Evolutionary conservation across 345 rosid species (phyloP).

Genomic region (Heritiera fomes): DNA sequence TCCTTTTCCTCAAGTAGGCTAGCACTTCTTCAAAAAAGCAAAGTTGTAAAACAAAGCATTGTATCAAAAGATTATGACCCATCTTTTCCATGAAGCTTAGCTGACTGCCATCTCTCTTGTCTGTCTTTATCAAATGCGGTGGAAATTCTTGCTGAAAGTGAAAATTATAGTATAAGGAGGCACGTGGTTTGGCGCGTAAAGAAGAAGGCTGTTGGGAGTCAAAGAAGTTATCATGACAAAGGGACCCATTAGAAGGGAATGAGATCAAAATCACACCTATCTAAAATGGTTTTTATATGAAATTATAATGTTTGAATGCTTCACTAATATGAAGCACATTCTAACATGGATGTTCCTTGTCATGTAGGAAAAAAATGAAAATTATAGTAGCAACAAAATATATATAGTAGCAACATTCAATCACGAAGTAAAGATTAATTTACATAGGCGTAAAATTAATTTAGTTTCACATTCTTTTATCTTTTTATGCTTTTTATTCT

Average conservation of each 20-base stretch:
- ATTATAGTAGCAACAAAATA: too few species aligned
- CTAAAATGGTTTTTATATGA: too few species aligned
- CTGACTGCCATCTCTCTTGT: neutral
- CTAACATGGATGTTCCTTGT: neutral
- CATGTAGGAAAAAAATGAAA: neutral
- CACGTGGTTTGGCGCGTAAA: slow-evolving; percentile 39
- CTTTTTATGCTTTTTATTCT: too few species aligned
- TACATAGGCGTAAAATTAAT: too few species aligned
- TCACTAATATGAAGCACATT: neutral
- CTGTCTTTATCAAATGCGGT: neutral
- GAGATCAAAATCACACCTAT: neutral
- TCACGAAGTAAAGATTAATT: too few species aligned
- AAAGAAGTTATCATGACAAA: neutral
- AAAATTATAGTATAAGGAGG: neutral
- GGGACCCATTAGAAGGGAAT: neutral
- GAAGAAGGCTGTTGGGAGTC: slow-evolving; percentile 32
- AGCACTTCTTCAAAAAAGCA: neutral
- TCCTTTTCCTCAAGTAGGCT: neutral
- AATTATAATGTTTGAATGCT: neutral
- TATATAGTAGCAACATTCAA: too few species aligned
- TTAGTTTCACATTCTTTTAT: too few species aligned
- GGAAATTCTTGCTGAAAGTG: neutral
- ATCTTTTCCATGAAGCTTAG: neutral
- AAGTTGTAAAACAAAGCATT: slow-evolving; percentile 10
- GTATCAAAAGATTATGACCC: slow-evolving; percentile 18